Conservation (phyloP, 345 rosid species). For the Cardamine chenopodiifolia region DNA sequence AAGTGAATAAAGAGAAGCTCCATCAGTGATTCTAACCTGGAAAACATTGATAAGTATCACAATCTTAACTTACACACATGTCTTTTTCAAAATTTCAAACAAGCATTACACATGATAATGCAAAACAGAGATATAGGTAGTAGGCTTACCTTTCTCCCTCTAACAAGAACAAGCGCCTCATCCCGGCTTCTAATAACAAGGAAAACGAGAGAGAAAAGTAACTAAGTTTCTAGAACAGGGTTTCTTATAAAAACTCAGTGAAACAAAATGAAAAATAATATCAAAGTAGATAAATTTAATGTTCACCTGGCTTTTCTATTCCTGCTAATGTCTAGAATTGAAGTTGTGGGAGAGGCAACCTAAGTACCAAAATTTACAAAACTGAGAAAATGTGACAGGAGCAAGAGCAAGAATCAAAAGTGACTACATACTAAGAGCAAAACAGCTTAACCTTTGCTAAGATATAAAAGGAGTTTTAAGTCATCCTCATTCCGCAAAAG, state of each 20-base stretch:
- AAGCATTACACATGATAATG: slow-evolving; percentile 7
- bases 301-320: slow-evolving; percentile 59
- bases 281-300: not conserved
- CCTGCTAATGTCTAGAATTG: slow-evolving; percentile 60
- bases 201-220: slow-evolving; percentile 31
- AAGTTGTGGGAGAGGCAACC: slow-evolving; percentile 60
- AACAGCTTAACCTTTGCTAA: not conserved
- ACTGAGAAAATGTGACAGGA: slow-evolving; percentile 8
- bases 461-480: not conserved
- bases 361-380: slow-evolving; percentile 34
- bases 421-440: slow-evolving; percentile 5
- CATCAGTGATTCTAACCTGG: slow-evolving; percentile 73
- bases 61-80: not conserved
- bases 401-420: slow-evolving; percentile 18
- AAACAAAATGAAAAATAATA: not conserved
- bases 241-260: not conserved
- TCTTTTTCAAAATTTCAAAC: slow-evolving; percentile 11
- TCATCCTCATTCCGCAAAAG: slow-evolving; percentile 12
- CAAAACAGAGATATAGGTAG: not conserved
- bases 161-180: slow-evolving; percentile 49
- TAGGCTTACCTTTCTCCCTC: slow-evolving; percentile 69
- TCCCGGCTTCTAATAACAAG: slow-evolving; percentile 55
- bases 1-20: slow-evolving; percentile 79
- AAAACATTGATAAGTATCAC: slow-evolving; percentile 33
- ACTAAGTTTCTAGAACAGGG: slow-evolving; percentile 14